Conservation (phyloP, 345 rosid genomes). For the Chamaenerion angustifolium region DNA sequence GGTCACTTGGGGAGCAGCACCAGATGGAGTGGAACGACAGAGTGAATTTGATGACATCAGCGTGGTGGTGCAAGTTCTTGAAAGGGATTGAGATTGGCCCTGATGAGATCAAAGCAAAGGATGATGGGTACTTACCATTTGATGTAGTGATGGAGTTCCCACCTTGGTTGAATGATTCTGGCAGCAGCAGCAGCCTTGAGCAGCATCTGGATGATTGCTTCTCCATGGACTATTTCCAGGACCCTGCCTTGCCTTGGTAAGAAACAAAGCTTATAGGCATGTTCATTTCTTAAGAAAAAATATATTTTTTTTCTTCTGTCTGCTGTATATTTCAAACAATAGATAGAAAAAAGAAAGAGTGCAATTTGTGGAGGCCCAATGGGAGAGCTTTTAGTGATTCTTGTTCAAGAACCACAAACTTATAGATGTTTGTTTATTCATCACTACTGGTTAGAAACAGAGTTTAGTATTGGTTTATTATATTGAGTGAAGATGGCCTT, state of each 20-base stretch:
- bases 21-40: conserved; percentile 75
- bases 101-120: conserved; percentile 21
- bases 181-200: conserved; percentile 47
- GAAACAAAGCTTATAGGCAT: conserved; percentile 2
- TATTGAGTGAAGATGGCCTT: too few species aligned
- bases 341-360: too few species aligned
- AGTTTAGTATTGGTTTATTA: too few species aligned
- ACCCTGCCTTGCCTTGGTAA: conserved; percentile 76
- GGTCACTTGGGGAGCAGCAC: conserved; percentile 62
- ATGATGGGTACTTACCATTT: conserved; percentile 48
- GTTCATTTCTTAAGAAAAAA: not conserved
- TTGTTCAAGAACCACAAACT: too few species aligned
- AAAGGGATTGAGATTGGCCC: conserved; percentile 37
- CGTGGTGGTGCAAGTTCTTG: conserved; percentile 69
- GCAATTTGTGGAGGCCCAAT: too few species aligned
- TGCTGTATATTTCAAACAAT: too few species aligned
- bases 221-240: conserved; percentile 31
- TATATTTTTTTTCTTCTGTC: too few species aligned
- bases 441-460: too few species aligned
- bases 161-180: conserved; percentile 46
- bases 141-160: conserved; percentile 77
- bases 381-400: too few species aligned
- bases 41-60: conserved; percentile 57
- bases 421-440: too few species aligned
- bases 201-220: conserved; percentile 42